These are phyloP conservation scores for Fistulinella staudtii DNA, from an alignment of 1,284 basidiomycete species.

Conservation along the genomic window DNA sequence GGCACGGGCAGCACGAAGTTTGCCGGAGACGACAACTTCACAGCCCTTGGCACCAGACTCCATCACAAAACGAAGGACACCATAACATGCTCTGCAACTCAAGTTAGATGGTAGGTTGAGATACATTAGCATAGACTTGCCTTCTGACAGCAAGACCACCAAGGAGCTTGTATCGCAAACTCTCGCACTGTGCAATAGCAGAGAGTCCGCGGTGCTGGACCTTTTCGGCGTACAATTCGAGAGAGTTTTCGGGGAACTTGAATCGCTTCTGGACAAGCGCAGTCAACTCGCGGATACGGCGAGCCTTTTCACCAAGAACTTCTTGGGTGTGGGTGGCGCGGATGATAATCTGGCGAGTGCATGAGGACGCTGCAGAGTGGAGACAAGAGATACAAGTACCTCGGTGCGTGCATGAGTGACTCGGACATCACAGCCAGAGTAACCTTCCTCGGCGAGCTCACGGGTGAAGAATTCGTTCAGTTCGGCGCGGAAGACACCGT, in stretches of 20 bases:
- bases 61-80: conserved; percentile 99
- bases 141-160: conserved; percentile 99
- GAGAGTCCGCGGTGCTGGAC: conserved; percentile 99
- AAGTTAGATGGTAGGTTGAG: neutral
- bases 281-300: conserved; percentile 98
- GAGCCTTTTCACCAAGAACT: conserved; percentile 99
- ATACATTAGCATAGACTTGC: conserved; percentile 40
- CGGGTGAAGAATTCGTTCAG: conserved; percentile 99
- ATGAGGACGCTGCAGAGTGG: conserved; percentile 3
- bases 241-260: conserved; percentile 98
- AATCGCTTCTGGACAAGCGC: conserved; percentile 99
- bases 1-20: conserved; percentile 98
- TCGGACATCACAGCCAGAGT: conserved; percentile 99
- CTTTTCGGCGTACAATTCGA: conserved; percentile 99
- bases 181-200: conserved; percentile 98
- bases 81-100: conserved; percentile 86
- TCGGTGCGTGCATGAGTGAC: conserved; percentile 99
- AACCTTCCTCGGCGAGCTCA: conserved; percentile 98
- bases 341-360: conserved; percentile 85
- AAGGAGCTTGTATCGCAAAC: conserved; percentile 97
- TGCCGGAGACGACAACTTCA: conserved; percentile 99
- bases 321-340: conserved; percentile 99
- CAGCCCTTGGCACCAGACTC: conserved; percentile 99
- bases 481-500: conserved; percentile 98
- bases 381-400: conserved; percentile 39